Conservation (phyloP, 2,329 filamentous ascomycete genomes). For the Alternaria gaisen region DNA sequence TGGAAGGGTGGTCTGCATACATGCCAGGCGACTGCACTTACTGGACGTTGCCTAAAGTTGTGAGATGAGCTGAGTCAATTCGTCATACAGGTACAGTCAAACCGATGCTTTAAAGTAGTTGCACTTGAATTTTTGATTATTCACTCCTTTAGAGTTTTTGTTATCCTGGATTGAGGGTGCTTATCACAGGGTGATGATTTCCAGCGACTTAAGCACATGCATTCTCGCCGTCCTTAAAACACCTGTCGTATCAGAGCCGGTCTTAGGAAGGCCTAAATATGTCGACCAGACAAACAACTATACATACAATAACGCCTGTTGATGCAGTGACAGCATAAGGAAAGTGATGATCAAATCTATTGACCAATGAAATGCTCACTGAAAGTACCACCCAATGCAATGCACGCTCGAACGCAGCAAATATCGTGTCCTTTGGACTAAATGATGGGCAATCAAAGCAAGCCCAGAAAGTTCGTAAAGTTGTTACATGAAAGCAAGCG, state of each 20-base stretch:
- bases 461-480: slow-evolving; percentile 1
- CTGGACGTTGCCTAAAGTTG: not conserved
- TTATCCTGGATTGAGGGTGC: not conserved
- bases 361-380: slow-evolving; percentile 24
- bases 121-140: not conserved
- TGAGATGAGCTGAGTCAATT: not conserved
- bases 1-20: no score
- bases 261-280: not conserved
- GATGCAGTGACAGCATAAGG: slow-evolving; percentile 29
- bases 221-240: not conserved
- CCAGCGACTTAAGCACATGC: not conserved
- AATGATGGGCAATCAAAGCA: slow-evolving; percentile 4
- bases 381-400: slow-evolving; percentile 41
- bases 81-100: rapidly evolving
- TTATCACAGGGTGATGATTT: not conserved
- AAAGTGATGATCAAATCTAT: slow-evolving; percentile 21
- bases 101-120: not conserved
- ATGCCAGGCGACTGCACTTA: not conserved
- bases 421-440: slow-evolving; percentile 24
- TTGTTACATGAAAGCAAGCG: slow-evolving; percentile 23
- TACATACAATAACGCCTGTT: slow-evolving; percentile 29
- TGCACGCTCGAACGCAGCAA: slow-evolving; percentile 50
- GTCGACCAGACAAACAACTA: not conserved
- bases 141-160: not conserved
- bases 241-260: slow-evolving; percentile 2